Evolutionary conservation across 1,284 basidiomycete species (phyloP).

Genomic region (Rhodotorula sp.): DNA sequence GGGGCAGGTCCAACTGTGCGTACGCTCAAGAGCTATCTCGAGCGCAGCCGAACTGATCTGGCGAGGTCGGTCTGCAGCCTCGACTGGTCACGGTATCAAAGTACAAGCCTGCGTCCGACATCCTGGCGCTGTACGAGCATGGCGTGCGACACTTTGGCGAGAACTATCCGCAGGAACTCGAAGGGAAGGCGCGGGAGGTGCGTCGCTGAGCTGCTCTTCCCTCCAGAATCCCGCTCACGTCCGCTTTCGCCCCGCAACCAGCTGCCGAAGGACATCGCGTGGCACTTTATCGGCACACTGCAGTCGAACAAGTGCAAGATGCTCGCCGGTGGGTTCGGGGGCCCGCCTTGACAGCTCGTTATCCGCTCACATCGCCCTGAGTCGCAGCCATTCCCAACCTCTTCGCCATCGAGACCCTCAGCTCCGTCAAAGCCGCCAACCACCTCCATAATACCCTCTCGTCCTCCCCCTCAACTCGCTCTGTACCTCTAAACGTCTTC

Average conservation of each 20-base stretch:
- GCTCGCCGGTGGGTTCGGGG: slow-evolving; percentile 64
- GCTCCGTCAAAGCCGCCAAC: slow-evolving; percentile 77
- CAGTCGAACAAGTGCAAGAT: slow-evolving; percentile 94
- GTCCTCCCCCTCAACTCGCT: slow-evolving; percentile 51
- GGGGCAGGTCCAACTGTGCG: slow-evolving; percentile 3
- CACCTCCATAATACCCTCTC: slow-evolving; percentile 76
- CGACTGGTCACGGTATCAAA: slow-evolving; percentile 89
- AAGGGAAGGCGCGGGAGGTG: slow-evolving; percentile 79
- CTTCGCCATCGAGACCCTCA: slow-evolving; percentile 84
- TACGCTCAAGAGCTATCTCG: neutral
- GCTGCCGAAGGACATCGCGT: slow-evolving; percentile 79
- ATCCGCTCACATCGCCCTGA: too few relatives aligned
- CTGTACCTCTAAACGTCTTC: slow-evolving; percentile 68
- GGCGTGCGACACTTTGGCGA: slow-evolving; percentile 93
- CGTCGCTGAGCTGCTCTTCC: neutral
- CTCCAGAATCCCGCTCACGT: neutral
- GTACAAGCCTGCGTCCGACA: slow-evolving; percentile 83
- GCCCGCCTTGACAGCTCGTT: neutral
- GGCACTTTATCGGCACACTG: slow-evolving; percentile 95
- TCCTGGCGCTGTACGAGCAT: slow-evolving; percentile 71
- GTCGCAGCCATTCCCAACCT: slow-evolving; percentile 79
- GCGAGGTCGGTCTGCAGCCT: slow-evolving; percentile 39
- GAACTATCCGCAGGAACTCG: slow-evolving; percentile 94
- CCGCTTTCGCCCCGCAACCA: slow-evolving; percentile 47
- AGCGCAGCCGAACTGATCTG: neutral